These are phyloP conservation scores for Melanomma pulvis-pyrius DNA, from an alignment of 495 filamentous ascomycete species.

Conservation along the genomic window DNA sequence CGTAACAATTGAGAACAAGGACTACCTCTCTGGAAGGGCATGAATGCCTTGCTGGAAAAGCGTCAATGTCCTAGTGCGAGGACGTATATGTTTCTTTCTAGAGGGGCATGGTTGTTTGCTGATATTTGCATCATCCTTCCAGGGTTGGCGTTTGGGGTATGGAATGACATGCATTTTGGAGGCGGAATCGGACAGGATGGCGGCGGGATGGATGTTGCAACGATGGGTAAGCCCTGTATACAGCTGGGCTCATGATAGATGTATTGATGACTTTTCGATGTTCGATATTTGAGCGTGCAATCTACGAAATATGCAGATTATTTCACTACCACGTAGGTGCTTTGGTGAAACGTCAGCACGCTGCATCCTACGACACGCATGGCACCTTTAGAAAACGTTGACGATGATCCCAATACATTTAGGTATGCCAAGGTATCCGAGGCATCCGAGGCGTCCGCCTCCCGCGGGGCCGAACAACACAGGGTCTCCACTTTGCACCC, in stretches of 20 bases:
- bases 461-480: no score
- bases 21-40: constrained; percentile 64
- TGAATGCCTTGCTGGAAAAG: not conserved
- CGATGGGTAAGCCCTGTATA: not conserved
- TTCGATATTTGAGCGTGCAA: not conserved
- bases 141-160: not conserved
- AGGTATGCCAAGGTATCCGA: no score
- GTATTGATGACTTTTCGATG: not conserved
- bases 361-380: not conserved
- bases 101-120: no score
- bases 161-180: not conserved
- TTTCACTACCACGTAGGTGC: not conserved
- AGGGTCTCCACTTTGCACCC: no score
- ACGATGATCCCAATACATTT: no score
- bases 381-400: no score
- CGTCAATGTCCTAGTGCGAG: not conserved
- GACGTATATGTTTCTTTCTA: not conserved
- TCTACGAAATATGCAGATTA: not conserved
- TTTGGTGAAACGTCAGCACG: not conserved
- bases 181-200: not conserved
- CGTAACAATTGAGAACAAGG: constrained; percentile 89
- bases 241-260: not conserved
- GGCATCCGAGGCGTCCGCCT: no score
- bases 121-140: not conserved
- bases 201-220: not conserved